Evolutionary conservation across 2,329 filamentous ascomycete species (phyloP).

Genomic region (Neonectria ditissima): DNA sequence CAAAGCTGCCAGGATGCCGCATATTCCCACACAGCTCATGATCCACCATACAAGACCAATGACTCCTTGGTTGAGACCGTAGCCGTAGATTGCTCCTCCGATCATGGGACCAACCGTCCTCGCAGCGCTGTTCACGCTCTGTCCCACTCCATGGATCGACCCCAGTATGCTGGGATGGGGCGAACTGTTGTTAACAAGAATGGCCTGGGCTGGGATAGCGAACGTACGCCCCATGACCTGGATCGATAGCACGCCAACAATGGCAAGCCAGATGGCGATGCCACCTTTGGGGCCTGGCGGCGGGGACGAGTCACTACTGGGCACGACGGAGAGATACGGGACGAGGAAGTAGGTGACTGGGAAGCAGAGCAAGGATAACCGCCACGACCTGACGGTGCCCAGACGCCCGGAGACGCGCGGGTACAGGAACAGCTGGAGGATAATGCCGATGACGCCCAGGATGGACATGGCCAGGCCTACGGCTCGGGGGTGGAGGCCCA

Average conservation of each 20-base stretch:
- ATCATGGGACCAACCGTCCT: constrained; percentile 71
- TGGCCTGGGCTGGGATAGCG: constrained; percentile 59
- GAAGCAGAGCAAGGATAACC: constrained; percentile 73
- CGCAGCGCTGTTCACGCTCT: constrained; percentile 69
- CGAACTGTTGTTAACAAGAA: constrained; percentile 61
- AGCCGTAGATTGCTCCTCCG: constrained; percentile 71
- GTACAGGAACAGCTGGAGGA: constrained; percentile 57
- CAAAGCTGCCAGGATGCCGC: constrained; percentile 63
- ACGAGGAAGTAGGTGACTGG: constrained; percentile 76
- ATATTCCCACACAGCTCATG: constrained; percentile 61
- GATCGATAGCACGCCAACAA: constrained; percentile 70
- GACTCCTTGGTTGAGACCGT: constrained; percentile 66
- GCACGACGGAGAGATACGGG: constrained; percentile 78
- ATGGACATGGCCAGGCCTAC: constrained; percentile 85
- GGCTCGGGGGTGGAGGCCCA: constrained; percentile 77
- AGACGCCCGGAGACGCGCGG: constrained; percentile 30
- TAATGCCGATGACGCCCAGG: constrained; percentile 80
- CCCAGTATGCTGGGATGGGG: constrained; percentile 62
- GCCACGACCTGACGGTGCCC: constrained; percentile 27
- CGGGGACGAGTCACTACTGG: constrained; percentile 60
- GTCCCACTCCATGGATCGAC: constrained; percentile 63
- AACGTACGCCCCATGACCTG: constrained; percentile 78
- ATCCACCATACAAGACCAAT: constrained; percentile 72
- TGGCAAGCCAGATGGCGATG: constrained; percentile 71
- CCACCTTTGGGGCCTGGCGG: constrained; percentile 66